Evolutionary conservation across 2,329 filamentous ascomycete genomes (phyloP).

Genomic region (Akanthomyces uredinophilus): DNA sequence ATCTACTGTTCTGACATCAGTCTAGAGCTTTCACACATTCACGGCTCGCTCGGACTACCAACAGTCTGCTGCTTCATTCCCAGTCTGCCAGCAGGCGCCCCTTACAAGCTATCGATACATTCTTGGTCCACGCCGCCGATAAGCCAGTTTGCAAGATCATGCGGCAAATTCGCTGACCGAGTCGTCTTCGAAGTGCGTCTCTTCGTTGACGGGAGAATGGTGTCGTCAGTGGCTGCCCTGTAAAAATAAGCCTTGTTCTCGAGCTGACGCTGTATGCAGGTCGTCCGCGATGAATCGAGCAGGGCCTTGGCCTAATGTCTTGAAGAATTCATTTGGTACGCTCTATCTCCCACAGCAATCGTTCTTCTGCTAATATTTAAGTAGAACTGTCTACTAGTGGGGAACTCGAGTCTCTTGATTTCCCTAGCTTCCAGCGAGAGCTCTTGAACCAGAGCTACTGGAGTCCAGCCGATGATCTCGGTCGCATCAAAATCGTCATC

Average conservation of each 20-base stretch:
- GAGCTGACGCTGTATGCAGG: constrained; percentile 28
- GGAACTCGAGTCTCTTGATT: constrained; percentile 58
- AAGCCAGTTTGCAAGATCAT: constrained; percentile 51
- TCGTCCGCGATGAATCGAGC: constrained; percentile 50
- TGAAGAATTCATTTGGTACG: constrained; percentile 41
- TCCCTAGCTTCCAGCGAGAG: constrained; percentile 67
- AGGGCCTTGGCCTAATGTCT: constrained; percentile 45
- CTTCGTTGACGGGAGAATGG: constrained; percentile 60
- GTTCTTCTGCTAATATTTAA: not conserved
- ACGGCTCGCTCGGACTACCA: constrained; percentile 49
- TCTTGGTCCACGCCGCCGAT: constrained; percentile 61
- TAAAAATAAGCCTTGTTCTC: not conserved
- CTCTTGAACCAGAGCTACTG: constrained; percentile 65
- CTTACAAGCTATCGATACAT: constrained; percentile 71
- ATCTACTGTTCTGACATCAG: not conserved
- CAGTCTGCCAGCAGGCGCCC: constrained; percentile 50
- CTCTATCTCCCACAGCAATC: not conserved
- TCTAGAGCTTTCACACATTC: constrained; percentile 49
- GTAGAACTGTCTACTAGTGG: constrained; percentile 51
- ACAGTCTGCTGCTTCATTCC: constrained; percentile 68
- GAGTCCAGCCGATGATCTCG: constrained; percentile 65
- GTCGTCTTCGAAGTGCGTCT: constrained; percentile 62
- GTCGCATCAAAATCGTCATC: constrained; percentile 71
- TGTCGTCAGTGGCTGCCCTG: constrained; percentile 46
- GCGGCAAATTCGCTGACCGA: constrained; percentile 51